Conservation (phyloP, 2,329 filamentous ascomycete species). For the Paracorniculantispora psalliotae region DNA sequence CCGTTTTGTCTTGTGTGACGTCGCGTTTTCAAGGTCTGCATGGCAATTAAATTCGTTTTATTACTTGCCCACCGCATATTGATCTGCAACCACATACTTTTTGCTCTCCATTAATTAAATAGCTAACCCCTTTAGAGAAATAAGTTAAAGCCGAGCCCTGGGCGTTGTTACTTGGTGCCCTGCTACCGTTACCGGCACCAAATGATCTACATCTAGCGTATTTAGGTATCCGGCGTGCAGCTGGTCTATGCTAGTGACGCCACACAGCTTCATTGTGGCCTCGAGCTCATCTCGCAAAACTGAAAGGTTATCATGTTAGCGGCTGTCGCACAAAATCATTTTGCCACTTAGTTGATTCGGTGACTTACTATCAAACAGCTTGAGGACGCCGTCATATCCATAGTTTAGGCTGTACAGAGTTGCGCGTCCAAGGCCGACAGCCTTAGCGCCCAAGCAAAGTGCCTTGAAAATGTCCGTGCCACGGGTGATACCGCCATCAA, state of each 20-base stretch:
- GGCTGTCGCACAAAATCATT: background rate
- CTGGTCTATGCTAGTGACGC: constrained; percentile 56
- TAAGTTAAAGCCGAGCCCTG: background rate
- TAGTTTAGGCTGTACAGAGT: constrained; percentile 58
- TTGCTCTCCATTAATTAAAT: background rate
- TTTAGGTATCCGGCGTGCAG: constrained; percentile 59
- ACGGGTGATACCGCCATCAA: constrained; percentile 61
- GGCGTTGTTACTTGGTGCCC: background rate
- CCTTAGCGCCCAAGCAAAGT: constrained; percentile 58
- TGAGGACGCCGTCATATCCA: constrained; percentile 52
- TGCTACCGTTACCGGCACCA: background rate
- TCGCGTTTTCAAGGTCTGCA: no score
- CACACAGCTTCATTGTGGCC: constrained; percentile 62
- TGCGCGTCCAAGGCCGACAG: constrained; percentile 58
- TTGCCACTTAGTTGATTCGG: background rate
- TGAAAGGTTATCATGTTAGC: background rate
- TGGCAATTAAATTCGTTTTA: no score
- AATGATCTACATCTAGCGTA: constrained; percentile 39
- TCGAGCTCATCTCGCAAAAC: constrained; percentile 55
- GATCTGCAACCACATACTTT: no score
- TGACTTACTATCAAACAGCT: constrained; percentile 47
- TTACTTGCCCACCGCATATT: no score
- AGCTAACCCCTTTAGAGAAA: background rate
- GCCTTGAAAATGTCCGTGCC: constrained; percentile 66
- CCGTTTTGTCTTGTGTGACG: no score